A percentile compares a stretch with the other conserved stretches of the same genome.
Conservation (phyloP, 2,329 filamentous ascomycete genomes). For the Amylocarpus encephaloides region DNA sequence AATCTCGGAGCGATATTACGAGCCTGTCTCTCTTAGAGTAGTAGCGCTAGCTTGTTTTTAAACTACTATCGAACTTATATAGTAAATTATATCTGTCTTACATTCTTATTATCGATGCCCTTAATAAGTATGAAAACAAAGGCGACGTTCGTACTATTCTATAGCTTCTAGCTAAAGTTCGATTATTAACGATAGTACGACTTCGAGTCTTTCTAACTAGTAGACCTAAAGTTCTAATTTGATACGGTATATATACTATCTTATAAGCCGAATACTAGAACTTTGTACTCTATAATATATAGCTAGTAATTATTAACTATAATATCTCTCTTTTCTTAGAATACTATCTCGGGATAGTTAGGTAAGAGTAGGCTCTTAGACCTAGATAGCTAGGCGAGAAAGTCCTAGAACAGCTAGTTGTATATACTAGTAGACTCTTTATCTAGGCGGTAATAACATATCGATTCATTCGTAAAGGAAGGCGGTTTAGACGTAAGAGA, state of each 20-base stretch:
- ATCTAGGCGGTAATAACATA: not conserved
- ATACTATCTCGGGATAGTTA: constrained; percentile 2
- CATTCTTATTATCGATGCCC: constrained; percentile 29
- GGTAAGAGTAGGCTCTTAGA: constrained; percentile 8
- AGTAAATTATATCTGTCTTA: not conserved
- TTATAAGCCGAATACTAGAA: constrained; percentile 13
- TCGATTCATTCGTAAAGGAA: constrained; percentile 12
- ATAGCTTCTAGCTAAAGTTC: constrained; percentile 9
- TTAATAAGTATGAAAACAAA: constrained; percentile 28
- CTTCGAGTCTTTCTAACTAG: constrained; percentile 28
- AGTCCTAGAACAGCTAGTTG: constrained; percentile 15
- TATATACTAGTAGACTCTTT: constrained; percentile 12
- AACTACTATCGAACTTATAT: constrained; percentile 31
- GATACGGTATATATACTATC: constrained; percentile 15
- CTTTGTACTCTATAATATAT: constrained; percentile 18
- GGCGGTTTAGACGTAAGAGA: constrained; percentile 2
- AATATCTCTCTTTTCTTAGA: constrained; percentile 18
- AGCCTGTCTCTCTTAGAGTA: constrained; percentile 35
- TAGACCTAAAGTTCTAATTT: constrained; percentile 25
- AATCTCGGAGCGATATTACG: constrained; percentile 6
- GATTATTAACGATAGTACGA: constrained; percentile 8
- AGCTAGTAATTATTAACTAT: constrained; percentile 19
- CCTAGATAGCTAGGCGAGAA: constrained; percentile 7
- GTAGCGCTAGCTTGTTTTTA: constrained; percentile 37
- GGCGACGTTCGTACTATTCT: constrained; percentile 11